Evolutionary conservation across 495 filamentous ascomycete genomes (phyloP), one percentile per base, ranked within the genome.

Genomic region (Parathielavia hyrcaniae): DNA sequence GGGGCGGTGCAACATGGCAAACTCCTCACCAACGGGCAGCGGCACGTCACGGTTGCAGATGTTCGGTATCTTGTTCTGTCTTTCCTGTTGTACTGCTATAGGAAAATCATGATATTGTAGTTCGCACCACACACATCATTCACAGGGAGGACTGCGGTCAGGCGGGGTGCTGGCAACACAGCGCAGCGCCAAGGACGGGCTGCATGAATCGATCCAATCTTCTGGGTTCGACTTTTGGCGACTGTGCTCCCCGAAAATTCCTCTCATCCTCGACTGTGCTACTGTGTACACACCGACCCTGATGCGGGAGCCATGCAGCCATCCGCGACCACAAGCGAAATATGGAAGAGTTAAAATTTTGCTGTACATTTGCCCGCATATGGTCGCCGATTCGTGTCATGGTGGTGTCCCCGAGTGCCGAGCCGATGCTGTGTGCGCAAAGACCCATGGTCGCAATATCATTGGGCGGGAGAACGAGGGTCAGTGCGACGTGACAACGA

Each of bases 1-100:
- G 57, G 53, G 68, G 68, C 68, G 62, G 66, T 70, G 68, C 68
- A 64, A 63, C 57, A 53, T 50, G 23, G 40, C 30, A 14, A 59
- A n/a, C n/a, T n/a, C n/a, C n/a, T n/a, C 58, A 17, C 40, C 8
- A 19, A n/a, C 51, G 47, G 39, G 26, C 39, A 13, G 43, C 43
- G 40, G 57, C 50, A 59, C 57, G 50, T 48, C 57, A 57, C 54
- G 20, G 54, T 49, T 57, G 54, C 54, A 57, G 6, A 30, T 57
- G 44, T 12, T 10, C 35, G 9, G 34, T 9, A 11, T 22, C 34
- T 22, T 6, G n/a, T 43, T 19, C 40, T 19, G 19, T 23, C 6
- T 19, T 19, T 45, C 13, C 5, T 16, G 14, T 43, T 43, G 40
- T 43, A 8, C 14, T 40, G n/a, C n/a, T n/a, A n/a, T n/a, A n/a